phyloP scores from a whole-genome alignment of 1,139 yeast species.

The Kodamaea sp. region DNA sequence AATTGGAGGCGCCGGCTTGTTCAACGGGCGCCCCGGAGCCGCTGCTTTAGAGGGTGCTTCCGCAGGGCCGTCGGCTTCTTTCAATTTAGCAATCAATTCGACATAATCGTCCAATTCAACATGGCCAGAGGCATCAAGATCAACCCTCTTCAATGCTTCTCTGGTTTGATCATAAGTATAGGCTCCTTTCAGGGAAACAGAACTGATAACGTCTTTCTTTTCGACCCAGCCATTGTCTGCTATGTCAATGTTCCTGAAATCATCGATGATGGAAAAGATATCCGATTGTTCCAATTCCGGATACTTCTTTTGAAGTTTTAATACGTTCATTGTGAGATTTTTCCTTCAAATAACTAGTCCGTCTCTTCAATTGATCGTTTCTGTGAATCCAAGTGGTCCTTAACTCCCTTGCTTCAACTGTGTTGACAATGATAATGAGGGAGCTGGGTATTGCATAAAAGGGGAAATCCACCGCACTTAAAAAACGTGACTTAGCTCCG shows the following conservation, averaged over 20 bases:
- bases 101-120: constrained; percentile 96
- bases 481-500: constrained; percentile 11
- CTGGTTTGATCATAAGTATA: constrained; percentile 91
- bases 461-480: neutral
- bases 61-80: constrained; percentile 33
- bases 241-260: constrained; percentile 70
- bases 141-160: constrained; percentile 85
- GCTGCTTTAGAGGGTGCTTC: constrained; percentile 24
- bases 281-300: constrained; percentile 87
- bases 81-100: constrained; percentile 74
- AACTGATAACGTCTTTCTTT: constrained; percentile 84
- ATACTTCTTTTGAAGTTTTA: constrained; percentile 71
- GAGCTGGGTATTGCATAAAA: too few relatives aligned
- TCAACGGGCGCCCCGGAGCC: constrained; percentile 15
- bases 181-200: constrained; percentile 75
- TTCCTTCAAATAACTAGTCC: neutral
- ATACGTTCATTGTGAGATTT: constrained; percentile 41
- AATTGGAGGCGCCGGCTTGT: constrained; percentile 29
- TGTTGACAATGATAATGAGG: too few relatives aligned
- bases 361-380: too few relatives aligned
- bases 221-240: constrained; percentile 97
- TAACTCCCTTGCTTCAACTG: neutral
- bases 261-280: constrained; percentile 79
- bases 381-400: neutral
- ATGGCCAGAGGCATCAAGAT: constrained; percentile 95